Percentiles rank a stretch among this genome's conserved stretches.
Evolutionary conservation across 768 basidiomycete species (phyloP).

Genomic region (Gloeophyllum trabeum): DNA sequence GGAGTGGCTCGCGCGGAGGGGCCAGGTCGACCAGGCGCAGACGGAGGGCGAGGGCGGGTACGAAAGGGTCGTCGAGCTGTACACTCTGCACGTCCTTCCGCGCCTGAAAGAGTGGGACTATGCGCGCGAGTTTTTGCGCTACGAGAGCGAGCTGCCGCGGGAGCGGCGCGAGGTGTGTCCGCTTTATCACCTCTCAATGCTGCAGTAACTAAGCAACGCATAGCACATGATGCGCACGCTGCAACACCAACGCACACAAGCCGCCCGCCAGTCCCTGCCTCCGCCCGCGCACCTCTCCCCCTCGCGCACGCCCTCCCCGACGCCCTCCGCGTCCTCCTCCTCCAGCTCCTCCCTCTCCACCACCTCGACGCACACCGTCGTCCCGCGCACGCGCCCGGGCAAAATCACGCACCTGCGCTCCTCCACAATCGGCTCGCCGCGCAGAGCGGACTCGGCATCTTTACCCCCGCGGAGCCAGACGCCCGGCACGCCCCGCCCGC

Average conservation of each 20-base stretch:
- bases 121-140: slow-evolving; percentile 62
- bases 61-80: slow-evolving; percentile 65
- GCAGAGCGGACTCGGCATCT: slow-evolving; percentile 5
- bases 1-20: slow-evolving; percentile 63
- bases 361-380: slow-evolving; percentile 60
- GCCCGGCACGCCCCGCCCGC: background rate
- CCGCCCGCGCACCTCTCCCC: slow-evolving; percentile 22
- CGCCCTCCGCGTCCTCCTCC: slow-evolving; percentile 49
- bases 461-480: background rate
- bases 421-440: slow-evolving; percentile 13
- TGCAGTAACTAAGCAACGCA: slow-evolving; percentile 1
- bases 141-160: slow-evolving; percentile 52
- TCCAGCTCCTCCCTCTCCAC: slow-evolving; percentile 58
- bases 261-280: slow-evolving; percentile 18
- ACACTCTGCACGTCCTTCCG: slow-evolving; percentile 64
- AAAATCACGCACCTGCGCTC: slow-evolving; percentile 13
- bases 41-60: slow-evolving; percentile 39
- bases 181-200: slow-evolving; percentile 8
- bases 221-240: slow-evolving; percentile 8
- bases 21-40: slow-evolving; percentile 21
- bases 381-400: slow-evolving; percentile 35
- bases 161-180: slow-evolving; percentile 9
- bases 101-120: slow-evolving; percentile 73
- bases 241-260: slow-evolving; percentile 13
- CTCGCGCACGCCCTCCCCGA: too few relatives aligned